Evolutionary conservation across 2,329 filamentous ascomycete genomes (phyloP).

Genomic region (Triangularia setosa): DNA sequence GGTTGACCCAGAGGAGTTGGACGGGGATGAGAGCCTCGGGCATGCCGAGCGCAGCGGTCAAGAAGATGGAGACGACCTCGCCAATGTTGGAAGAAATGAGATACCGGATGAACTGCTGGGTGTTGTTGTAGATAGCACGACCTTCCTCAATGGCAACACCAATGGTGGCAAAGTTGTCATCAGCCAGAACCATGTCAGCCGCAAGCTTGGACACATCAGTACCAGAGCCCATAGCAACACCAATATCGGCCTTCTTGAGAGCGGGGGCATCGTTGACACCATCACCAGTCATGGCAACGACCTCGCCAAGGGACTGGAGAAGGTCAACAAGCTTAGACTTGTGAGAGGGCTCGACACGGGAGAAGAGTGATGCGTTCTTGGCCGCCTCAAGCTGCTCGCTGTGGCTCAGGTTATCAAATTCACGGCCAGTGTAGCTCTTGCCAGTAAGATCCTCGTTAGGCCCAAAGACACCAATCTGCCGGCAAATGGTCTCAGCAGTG

Average conservation of each 20-base stretch:
- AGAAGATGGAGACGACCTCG: constrained; percentile 97
- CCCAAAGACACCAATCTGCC: constrained; percentile 92
- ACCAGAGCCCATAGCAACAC: constrained; percentile 96
- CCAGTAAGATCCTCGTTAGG: constrained; percentile 75
- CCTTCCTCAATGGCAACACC: constrained; percentile 95
- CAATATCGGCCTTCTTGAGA: constrained; percentile 97
- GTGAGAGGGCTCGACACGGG: constrained; percentile 89
- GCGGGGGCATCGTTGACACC: constrained; percentile 98
- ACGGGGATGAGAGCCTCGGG: constrained; percentile 96
- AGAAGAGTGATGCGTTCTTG: constrained; percentile 85
- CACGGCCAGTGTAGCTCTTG: constrained; percentile 92
- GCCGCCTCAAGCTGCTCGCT: constrained; percentile 79
- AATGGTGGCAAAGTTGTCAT: constrained; percentile 99
- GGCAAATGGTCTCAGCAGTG: constrained; percentile 95
- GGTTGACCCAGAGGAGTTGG: constrained; percentile 96
- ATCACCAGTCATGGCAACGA: constrained; percentile 98
- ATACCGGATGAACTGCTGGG: constrained; percentile 98
- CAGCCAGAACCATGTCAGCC: constrained; percentile 96
- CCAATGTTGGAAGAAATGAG: constrained; percentile 99
- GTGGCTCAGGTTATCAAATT: constrained; percentile 83
- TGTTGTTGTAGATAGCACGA: constrained; percentile 99
- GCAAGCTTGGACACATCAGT: constrained; percentile 96
- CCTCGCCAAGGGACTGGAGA: constrained; percentile 85
- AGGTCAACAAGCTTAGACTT: constrained; percentile 98
- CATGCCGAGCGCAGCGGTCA: constrained; percentile 95